A percentile compares a stretch with the other conserved stretches of the same genome.
Conservation (phyloP, 2,329 filamentous ascomycete species). For the Epichloe aotearoae region DNA sequence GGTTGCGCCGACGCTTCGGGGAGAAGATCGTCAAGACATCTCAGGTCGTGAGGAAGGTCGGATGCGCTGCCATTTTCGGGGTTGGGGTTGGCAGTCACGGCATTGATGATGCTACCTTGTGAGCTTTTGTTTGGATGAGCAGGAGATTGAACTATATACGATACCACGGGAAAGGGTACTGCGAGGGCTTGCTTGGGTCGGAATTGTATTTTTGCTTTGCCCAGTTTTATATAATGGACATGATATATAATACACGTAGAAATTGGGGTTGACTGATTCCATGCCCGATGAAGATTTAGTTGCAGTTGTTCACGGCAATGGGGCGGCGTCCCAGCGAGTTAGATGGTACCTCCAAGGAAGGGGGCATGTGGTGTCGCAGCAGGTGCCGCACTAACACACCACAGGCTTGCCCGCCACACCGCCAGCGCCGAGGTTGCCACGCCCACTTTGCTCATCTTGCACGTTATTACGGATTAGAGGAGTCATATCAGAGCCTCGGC, state of each 20-base stretch:
- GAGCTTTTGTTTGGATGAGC: neutral
- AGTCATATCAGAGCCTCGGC: neutral
- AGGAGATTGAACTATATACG: neutral
- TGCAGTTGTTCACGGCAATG: too few species aligned
- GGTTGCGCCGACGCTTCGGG: conserved; percentile 9
- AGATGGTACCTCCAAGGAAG: too few species aligned
- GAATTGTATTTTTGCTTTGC: neutral
- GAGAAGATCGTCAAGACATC: conserved; percentile 14
- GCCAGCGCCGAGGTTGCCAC: neutral
- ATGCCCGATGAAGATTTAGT: too few species aligned
- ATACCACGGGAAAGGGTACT: neutral
- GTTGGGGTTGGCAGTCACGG: too few species aligned
- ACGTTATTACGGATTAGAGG: too few species aligned
- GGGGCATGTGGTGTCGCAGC: too few species aligned
- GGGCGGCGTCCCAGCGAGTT: too few species aligned
- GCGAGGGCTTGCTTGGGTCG: neutral
- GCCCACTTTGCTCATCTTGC: too few species aligned
- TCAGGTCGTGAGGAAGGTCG: neutral
- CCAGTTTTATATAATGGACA: neutral
- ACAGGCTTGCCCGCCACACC: neutral
- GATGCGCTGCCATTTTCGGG: too few species aligned
- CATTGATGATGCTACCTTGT: too few species aligned
- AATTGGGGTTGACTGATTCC: too few species aligned
- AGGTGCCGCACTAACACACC: neutral
- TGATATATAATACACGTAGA: neutral